A percentile compares a stretch with the other conserved stretches of the same genome.
These are phyloP conservation scores for Leptographium radiaticola DNA, from an alignment of 2,329 filamentous ascomycete species.

Conservation along the genomic window DNA sequence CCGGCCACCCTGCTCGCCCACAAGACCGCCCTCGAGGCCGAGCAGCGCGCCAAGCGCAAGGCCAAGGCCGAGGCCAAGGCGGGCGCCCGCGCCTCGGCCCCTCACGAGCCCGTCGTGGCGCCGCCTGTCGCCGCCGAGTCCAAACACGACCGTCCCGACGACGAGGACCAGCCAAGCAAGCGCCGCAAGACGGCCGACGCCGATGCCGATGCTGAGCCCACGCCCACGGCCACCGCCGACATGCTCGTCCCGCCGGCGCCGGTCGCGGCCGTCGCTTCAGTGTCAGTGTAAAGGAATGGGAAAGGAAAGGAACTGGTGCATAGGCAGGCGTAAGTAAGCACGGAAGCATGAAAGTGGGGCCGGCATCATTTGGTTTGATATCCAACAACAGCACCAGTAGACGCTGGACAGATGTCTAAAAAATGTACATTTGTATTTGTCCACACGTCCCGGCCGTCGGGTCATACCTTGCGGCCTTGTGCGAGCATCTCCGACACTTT, in stretches of 20 bases:
- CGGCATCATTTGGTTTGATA: neutral
- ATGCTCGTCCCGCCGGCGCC: too few species aligned
- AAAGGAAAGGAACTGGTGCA: too few species aligned
- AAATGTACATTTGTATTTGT: neutral
- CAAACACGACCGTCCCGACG: too few species aligned
- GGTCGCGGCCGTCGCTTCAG: too few species aligned
- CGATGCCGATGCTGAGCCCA: too few species aligned
- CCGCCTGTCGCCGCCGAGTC: neutral
- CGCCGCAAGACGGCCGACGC: too few species aligned
- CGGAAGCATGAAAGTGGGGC: neutral
- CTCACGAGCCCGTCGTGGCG: neutral
- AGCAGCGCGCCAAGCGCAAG: conserved; percentile 20
- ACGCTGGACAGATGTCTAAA: neutral
- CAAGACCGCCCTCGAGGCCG: conserved; percentile 23
- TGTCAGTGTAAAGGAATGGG: too few species aligned
- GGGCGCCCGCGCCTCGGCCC: neutral
- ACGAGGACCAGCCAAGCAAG: too few species aligned
- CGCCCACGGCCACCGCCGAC: too few species aligned
- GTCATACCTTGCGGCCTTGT: conserved; percentile 43
- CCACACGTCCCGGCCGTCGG: neutral
- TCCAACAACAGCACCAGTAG: neutral
- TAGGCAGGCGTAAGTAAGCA: too few species aligned
- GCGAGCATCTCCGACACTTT: conserved; percentile 69
- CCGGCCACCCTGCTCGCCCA: conserved; percentile 21
- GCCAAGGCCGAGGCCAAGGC: conserved; percentile 18